These are phyloP conservation scores for Macrolepiota fuliginosa DNA, from an alignment of 768 basidiomycete genomes.

Conservation along the genomic window DNA sequence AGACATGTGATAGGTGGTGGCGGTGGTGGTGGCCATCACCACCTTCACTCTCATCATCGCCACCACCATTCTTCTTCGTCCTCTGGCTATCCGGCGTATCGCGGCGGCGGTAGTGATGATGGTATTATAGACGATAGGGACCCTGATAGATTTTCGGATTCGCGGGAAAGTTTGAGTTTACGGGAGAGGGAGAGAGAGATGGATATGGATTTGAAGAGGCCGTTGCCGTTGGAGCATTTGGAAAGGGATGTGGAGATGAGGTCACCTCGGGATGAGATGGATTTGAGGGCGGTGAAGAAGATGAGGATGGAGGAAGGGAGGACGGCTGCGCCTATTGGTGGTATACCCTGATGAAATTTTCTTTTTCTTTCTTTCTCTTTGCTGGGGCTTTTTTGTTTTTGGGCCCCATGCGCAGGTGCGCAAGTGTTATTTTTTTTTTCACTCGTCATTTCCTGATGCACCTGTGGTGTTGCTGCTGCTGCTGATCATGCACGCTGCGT, in stretches of 20 bases:
- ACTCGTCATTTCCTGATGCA: background rate
- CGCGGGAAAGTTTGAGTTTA: background rate
- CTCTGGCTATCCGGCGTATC: conserved; percentile 16
- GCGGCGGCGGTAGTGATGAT: conserved; percentile 2
- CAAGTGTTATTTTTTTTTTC: conserved; percentile 4
- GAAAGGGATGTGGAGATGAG: conserved; percentile 66
- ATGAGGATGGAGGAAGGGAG: conserved; percentile 58
- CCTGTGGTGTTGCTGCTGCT: background rate
- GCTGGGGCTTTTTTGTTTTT: background rate
- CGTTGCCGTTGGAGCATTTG: conserved; percentile 44
- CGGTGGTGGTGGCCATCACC: conserved; percentile 10
- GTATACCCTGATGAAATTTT: conserved; percentile 51
- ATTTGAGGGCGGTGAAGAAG: conserved; percentile 55
- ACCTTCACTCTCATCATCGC: too few relatives aligned
- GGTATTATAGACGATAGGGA: conserved; percentile 11
- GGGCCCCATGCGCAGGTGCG: conserved; percentile 20
- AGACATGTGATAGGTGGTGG: conserved; percentile 10
- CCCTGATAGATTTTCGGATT: conserved; percentile 12
- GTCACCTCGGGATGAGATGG: conserved; percentile 50
- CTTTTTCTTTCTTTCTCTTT: background rate
- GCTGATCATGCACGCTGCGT: background rate
- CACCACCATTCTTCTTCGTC: too few relatives aligned
- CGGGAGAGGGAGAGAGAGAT: conserved; percentile 36
- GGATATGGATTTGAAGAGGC: conserved; percentile 60
- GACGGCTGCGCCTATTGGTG: conserved; percentile 28